Evolutionary conservation across 306 rosid genomes (phyloP), one percentile per base, ranked within the genome.

Genomic region (Neltuma alba): DNA sequence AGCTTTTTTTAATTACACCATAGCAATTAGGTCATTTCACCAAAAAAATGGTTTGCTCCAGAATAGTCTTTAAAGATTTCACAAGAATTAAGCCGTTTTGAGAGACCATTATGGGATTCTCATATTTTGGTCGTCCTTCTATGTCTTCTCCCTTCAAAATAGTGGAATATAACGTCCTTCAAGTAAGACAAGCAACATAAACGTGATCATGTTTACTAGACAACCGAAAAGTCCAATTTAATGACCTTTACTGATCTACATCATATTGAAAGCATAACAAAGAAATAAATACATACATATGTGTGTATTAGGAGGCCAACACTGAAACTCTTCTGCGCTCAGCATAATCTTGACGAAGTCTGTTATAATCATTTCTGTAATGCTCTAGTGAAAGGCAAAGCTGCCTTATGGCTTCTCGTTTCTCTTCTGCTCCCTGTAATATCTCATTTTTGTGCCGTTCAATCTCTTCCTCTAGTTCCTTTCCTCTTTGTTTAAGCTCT

Each of bases 401-500:
- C 31, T 66, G 72, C 48, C 72, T 66, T 37, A 66, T 66, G 72
- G 72, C 72, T 25, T 37, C 72, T 3, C 72, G 31, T 66, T 66
- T 66, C 72, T 66, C 72, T 36, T 66, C 72, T 10, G 72, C 72
- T 66, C 72, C 72, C 38, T 36, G 30, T 66, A 66, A 37, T 21
- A 37, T 38, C 47, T 66, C 18, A 20, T 13, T 21, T 66, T 33
- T n/a, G n/a, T 66, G 47, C 72, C 48, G 9, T 38, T 66, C 48
- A 37, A 66, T 25, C 48, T 66, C 72, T 66, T 66, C 47, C 9
- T 37, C 72, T 13, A 66, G 40, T 31, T 62, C 23, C 37, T 62
- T 62, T 0, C n/a, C 40, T 62, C 68, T 62, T 16, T 13, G 11
- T 31, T 62, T 62, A 14, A 28, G 48, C 70, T 88, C 92, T 77